phyloP scores from a whole-genome alignment of 75 land plant genomes.

The Selaginella tamariscina region DNA sequence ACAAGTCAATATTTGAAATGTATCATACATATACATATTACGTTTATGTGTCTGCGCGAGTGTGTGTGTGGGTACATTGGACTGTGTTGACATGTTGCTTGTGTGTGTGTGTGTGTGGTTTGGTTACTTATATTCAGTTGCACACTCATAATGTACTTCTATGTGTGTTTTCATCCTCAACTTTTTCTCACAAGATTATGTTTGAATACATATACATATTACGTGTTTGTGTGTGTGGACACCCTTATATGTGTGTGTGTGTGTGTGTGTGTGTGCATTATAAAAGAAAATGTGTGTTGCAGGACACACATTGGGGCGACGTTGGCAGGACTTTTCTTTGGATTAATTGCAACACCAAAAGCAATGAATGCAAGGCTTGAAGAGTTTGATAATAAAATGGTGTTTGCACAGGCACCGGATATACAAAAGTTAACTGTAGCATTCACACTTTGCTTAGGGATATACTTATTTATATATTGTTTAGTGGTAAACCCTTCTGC shows the following conservation, averaged over 20 bases:
- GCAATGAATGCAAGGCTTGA: slow-evolving; percentile 19
- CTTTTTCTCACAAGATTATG: neutral
- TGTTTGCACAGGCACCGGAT: slow-evolving; percentile 15
- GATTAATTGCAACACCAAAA: slow-evolving; percentile 41
- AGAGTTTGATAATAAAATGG: slow-evolving; percentile 13
- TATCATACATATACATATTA: no score
- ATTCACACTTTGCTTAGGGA: slow-evolving; percentile 20
- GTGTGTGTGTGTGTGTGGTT: neutral
- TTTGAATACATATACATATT: neutral
- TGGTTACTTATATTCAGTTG: neutral
- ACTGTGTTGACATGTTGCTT: slow-evolving; percentile 6
- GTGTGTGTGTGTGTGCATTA: neutral
- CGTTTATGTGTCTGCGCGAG: no score
- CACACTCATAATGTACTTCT: neutral
- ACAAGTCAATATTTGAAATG: no score
- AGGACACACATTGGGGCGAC: slow-evolving; percentile 64
- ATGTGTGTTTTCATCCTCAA: no score
- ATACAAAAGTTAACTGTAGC: slow-evolving; percentile 12
- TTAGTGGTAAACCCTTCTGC: slow-evolving; percentile 19
- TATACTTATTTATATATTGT: slow-evolving; percentile 19
- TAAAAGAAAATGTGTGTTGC: slow-evolving; percentile 6
- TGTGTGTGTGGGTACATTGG: no score
- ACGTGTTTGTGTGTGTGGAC: neutral
- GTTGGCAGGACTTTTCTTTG: slow-evolving; percentile 42
- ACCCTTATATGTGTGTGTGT: neutral